These are phyloP conservation scores for Lipomyces mesembrius DNA, from an alignment of 805 yeast genomes.

Conservation along the genomic window DNA sequence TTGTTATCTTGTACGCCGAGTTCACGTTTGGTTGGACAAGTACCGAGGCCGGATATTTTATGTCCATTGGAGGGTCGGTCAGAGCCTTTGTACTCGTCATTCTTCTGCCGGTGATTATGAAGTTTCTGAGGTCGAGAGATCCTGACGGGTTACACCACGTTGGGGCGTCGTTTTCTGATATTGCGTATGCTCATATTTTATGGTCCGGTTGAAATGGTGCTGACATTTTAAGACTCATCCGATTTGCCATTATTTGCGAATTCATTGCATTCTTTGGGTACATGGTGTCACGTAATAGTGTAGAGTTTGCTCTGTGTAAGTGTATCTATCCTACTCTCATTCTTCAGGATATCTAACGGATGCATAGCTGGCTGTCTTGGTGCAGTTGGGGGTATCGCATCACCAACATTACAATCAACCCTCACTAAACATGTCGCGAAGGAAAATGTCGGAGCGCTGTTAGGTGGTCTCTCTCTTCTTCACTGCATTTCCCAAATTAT, in stretches of 20 bases:
- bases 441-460: constrained; percentile 30
- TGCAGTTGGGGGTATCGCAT: constrained; percentile 29
- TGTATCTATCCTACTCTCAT: background rate
- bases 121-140: constrained; percentile 23
- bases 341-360: background rate
- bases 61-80: constrained; percentile 40
- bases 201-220: background rate
- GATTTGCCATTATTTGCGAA: constrained; percentile 19
- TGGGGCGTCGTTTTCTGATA: constrained; percentile 31
- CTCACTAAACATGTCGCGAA: constrained; percentile 35
- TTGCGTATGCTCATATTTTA: background rate
- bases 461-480: constrained; percentile 36
- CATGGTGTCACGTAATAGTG: constrained; percentile 12
- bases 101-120: constrained; percentile 38
- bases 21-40: constrained; percentile 44
- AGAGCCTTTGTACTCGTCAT: constrained; percentile 40
- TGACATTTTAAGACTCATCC: constrained; percentile 17
- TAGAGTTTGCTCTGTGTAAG: constrained; percentile 21
- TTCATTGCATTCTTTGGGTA: constrained; percentile 15
- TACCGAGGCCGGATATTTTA: constrained; percentile 44
- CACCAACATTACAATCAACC: constrained; percentile 35
- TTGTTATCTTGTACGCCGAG: constrained; percentile 41
- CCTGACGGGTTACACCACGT: constrained; percentile 9
- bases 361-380: constrained; percentile 15
- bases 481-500: constrained; percentile 30